phyloP scores from a whole-genome alignment of 2,329 filamentous ascomycete genomes.

The Sclerotinia sclerotiorum region DNA sequence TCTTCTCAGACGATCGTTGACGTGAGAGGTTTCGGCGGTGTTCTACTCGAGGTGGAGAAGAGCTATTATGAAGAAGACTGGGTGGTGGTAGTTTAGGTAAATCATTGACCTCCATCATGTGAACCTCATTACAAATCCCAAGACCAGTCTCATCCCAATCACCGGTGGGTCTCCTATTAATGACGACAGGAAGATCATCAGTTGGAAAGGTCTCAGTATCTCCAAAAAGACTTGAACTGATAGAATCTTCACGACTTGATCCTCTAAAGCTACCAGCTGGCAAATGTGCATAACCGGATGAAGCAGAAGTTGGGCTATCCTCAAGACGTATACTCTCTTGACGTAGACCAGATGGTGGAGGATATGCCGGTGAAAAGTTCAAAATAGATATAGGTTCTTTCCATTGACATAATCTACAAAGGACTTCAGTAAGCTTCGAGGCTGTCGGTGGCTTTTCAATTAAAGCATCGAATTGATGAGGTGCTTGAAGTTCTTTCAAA shows the following conservation, averaged over 20 bases:
- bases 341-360: constrained; percentile 63
- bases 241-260: constrained; percentile 84
- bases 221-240: constrained; percentile 83
- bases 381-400: constrained; percentile 65
- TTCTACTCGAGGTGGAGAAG: constrained; percentile 63
- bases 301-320: constrained; percentile 71
- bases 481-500: constrained; percentile 92
- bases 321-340: constrained; percentile 64
- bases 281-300: constrained; percentile 72
- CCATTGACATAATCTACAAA: constrained; percentile 90
- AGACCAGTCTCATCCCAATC: constrained; percentile 80
- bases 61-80: constrained; percentile 59
- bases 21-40: constrained; percentile 45
- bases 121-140: constrained; percentile 67
- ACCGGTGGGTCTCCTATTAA: constrained; percentile 69
- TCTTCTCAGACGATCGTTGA: constrained; percentile 69
- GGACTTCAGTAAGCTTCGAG: constrained; percentile 83
- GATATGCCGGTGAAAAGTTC: constrained; percentile 52
- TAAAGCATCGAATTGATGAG: constrained; percentile 91
- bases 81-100: constrained; percentile 48
- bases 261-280: constrained; percentile 74
- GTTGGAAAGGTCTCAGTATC: constrained; percentile 77
- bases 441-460: constrained; percentile 96
- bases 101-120: constrained; percentile 40
- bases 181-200: constrained; percentile 75